These are phyloP conservation scores for Acephala macrosclerotiorum DNA, from an alignment of 2,329 filamentous ascomycete genomes.

Conservation along the genomic window DNA sequence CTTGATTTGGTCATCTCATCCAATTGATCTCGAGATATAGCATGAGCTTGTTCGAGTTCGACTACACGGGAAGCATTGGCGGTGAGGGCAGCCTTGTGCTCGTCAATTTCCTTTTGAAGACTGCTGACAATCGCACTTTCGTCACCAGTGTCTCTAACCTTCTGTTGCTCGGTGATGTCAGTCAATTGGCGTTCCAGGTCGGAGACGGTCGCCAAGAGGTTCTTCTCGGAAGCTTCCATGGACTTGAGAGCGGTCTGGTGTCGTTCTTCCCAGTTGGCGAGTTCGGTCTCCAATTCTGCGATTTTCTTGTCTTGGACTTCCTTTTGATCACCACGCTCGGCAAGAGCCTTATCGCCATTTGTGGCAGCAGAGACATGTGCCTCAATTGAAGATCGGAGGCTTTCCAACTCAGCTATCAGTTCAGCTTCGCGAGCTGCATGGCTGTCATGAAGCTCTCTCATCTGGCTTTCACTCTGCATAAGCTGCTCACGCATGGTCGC, in stretches of 20 bases:
- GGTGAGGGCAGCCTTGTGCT: conserved; percentile 78
- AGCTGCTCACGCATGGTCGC: conserved; percentile 88
- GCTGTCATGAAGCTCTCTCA: conserved; percentile 74
- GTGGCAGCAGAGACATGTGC: conserved; percentile 26
- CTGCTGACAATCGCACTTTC: conserved; percentile 66
- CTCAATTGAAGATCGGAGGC: conserved; percentile 56
- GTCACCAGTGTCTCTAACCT: conserved; percentile 57
- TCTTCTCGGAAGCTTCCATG: conserved; percentile 75
- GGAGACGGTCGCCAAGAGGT: conserved; percentile 74
- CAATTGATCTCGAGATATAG: conserved; percentile 70
- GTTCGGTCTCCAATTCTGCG: conserved; percentile 71
- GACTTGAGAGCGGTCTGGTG: conserved; percentile 75
- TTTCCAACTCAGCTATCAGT: conserved; percentile 74
- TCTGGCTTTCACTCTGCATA: conserved; percentile 83
- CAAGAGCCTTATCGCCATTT: conserved; percentile 26
- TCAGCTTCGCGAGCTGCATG: conserved; percentile 80
- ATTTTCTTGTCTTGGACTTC: conserved; percentile 52
- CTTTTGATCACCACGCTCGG: conserved; percentile 34
- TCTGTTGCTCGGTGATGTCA: conserved; percentile 50
- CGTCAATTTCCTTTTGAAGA: conserved; percentile 78
- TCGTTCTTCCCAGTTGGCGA: conserved; percentile 77
- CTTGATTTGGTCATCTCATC: conserved; percentile 69
- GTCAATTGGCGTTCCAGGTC: conserved; percentile 71
- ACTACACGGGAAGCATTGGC: conserved; percentile 73
- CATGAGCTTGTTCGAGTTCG: conserved; percentile 76